Conservation (phyloP, 257 asterid species). For the Primulina huaijiensis region DNA sequence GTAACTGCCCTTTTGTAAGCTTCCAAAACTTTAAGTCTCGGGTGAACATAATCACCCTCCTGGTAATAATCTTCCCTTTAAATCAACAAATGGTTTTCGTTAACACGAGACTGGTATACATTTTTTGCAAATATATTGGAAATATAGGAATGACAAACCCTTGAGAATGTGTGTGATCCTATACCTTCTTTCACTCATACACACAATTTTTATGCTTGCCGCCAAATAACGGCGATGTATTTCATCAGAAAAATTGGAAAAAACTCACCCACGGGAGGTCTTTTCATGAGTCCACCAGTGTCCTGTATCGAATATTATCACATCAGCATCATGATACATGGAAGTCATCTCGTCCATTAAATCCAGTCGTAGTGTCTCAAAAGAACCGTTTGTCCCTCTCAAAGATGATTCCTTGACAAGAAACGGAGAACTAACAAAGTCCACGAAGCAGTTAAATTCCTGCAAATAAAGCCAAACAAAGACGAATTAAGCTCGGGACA, state of each 20-base stretch:
- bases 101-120: neutral
- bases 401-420: slow-evolving; percentile 65
- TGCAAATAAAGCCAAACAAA: slow-evolving; percentile 33
- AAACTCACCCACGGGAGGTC: slow-evolving; percentile 81
- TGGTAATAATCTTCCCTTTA: slow-evolving; percentile 87
- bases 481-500: slow-evolving; percentile 8
- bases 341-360: slow-evolving; percentile 70
- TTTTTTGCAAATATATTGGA: neutral
- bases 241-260: neutral
- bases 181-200: neutral
- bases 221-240: neutral
- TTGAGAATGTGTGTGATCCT: neutral
- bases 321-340: slow-evolving; percentile 90
- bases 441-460: slow-evolving; percentile 85
- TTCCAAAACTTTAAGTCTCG: slow-evolving; percentile 74
- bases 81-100: neutral
- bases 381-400: slow-evolving; percentile 55
- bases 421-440: slow-evolving; percentile 87
- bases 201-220: no score
- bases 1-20: slow-evolving; percentile 78
- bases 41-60: slow-evolving; percentile 74
- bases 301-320: slow-evolving; percentile 81
- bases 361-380: slow-evolving; percentile 82
- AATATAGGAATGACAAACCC: neutral
- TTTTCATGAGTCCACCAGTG: slow-evolving; percentile 99